Evolutionary conservation across 1,139 yeast genomes (phyloP), one percentile per base, ranked within the genome.

Genomic region (Magnusiomyces sp.): DNA sequence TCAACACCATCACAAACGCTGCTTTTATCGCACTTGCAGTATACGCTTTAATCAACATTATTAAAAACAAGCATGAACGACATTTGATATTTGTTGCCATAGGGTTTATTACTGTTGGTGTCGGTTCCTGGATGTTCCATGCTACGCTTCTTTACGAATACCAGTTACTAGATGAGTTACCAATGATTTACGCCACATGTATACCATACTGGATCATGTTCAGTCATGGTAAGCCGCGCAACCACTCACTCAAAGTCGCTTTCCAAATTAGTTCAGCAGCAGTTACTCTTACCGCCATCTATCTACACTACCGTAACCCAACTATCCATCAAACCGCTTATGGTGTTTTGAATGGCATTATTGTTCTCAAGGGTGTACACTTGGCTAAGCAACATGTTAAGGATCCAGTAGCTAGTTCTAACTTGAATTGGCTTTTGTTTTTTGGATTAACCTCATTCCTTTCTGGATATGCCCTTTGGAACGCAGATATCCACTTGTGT

Each of bases 141-240:
- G 92, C 92, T 97, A 90, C 97, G 5, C 73, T 92, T 59, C 74
- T 79, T 56, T 90, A 89, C 66, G 89, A 84, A 64, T 92, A 77
- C 70, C 98, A 92, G 69, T 68, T 92, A 54, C 73, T 92, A 65
- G 98, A 92, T 69, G 98, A 92, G 67, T 74, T 92, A 62, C 98
- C 98, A 41, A 92, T 92, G 98, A 87, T 92, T 55, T 92, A 92
- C 68, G 97, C 96, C 37, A 92, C 97, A 1, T 89, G 96, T 59
- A 82, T 92, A 31, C 97, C 97, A 0, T 83, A 87, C 56, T 94
- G 97, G 88, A 81, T 88, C 51, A 81, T 89, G 1, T 85, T 83
- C 61, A 80, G 90, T 49, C 89, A 83, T 64, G 74, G 76, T 49
- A 74, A 73, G 57, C 61, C 73, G 55, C 56, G 61, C 44, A 53